Conservation (phyloP, 2,329 filamentous ascomycete species). For the Colletotrichum lindemuthianum region DNA sequence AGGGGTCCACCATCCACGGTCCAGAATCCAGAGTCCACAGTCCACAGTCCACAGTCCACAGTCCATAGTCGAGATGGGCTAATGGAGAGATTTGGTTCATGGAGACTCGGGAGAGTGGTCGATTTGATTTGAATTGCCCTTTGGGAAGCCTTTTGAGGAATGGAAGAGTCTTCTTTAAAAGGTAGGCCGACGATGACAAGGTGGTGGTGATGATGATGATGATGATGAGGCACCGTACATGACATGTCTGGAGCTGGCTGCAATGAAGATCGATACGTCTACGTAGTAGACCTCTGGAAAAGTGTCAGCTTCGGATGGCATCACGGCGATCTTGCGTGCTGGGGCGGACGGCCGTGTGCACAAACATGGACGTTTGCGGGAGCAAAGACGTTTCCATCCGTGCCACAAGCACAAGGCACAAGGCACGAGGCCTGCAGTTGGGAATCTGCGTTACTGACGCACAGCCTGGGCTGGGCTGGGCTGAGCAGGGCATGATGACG, state of each 20-base stretch:
- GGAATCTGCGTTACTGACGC: not conserved
- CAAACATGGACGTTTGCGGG: slow-evolving; percentile 13
- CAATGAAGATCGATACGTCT: slow-evolving; percentile 8
- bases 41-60: slow-evolving; percentile 18
- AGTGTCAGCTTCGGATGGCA: slow-evolving; percentile 11
- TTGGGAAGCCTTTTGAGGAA: not conserved
- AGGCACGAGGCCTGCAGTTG: slow-evolving; percentile 2
- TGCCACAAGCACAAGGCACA: slow-evolving; percentile 1
- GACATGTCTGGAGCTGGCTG: slow-evolving; percentile 5
- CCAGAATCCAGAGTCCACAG: not conserved
- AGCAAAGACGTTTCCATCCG: slow-evolving; percentile 33
- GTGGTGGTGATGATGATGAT: not conserved
- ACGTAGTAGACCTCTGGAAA: not conserved
- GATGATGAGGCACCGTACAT: not conserved
- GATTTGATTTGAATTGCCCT: not conserved
- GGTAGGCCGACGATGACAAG: not conserved
- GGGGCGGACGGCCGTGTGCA: not conserved
- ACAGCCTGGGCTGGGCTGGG: not conserved
- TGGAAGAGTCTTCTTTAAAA: not conserved
- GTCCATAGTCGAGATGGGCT: not conserved
- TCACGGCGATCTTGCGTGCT: slow-evolving; percentile 8
- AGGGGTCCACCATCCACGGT: slow-evolving; percentile 22
- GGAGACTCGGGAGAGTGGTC: not conserved
- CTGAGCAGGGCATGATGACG: not conserved
- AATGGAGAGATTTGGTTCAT: slow-evolving; percentile 19